Conservation (phyloP, 192 early-diverging fungal genomes). For the Gorgonomyces haynaldii region DNA sequence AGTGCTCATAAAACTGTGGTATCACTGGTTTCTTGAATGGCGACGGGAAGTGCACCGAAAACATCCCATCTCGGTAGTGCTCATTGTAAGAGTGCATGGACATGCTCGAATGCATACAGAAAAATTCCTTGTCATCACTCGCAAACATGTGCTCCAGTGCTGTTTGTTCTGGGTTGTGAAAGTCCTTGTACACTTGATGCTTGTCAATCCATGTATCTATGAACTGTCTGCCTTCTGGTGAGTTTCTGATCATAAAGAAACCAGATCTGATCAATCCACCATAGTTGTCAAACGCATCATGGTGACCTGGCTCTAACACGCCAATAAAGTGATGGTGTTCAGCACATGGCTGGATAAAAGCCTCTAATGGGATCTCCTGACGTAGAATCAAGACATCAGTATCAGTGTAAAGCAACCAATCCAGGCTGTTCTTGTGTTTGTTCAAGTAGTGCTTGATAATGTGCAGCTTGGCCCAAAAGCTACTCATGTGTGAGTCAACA, state of each 20-base stretch:
- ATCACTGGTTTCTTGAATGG: too few relatives aligned
- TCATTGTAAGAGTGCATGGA: too few relatives aligned
- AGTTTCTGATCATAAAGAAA: background rate
- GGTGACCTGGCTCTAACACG: background rate
- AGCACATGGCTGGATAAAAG: background rate
- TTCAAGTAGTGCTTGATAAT: constrained; percentile 1
- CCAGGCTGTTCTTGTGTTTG: background rate
- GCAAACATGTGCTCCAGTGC: background rate
- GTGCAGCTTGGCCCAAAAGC: constrained; percentile 4
- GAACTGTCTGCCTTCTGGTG: background rate
- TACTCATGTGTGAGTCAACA: background rate
- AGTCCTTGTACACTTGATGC: background rate
- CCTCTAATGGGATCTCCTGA: background rate
- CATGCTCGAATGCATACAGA: too few relatives aligned
- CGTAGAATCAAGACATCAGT: constrained; percentile 1
- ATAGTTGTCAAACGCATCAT: background rate
- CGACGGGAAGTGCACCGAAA: too few relatives aligned
- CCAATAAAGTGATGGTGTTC: background rate
- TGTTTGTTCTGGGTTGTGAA: constrained; percentile 4
- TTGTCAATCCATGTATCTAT: background rate
- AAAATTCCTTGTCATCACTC: too few relatives aligned
- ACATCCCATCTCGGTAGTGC: too few relatives aligned
- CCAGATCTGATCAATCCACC: background rate
- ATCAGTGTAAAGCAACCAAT: constrained; percentile 6
- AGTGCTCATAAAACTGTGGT: too few relatives aligned